Percentiles rank a stretch among this genome's conserved stretches.
These are phyloP conservation scores for Zygotorulaspora mrakii DNA, from an alignment of 1,139 yeast species.

Conservation along the genomic window DNA sequence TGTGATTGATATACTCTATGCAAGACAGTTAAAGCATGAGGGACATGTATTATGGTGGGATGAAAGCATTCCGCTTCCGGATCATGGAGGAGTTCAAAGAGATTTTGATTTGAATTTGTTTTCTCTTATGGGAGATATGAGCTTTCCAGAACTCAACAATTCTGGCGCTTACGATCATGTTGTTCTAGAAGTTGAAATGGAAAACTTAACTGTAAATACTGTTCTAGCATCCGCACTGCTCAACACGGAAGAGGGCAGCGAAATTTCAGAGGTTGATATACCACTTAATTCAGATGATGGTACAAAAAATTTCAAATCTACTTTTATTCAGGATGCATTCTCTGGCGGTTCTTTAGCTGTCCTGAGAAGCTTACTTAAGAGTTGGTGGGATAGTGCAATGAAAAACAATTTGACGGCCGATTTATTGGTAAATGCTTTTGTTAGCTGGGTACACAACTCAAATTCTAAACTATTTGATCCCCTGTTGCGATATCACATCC, in stretches of 20 bases:
- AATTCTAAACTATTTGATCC: constrained; percentile 74
- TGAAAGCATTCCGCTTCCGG: constrained; percentile 63
- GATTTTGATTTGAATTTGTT: constrained; percentile 43
- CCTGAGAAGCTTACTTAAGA: constrained; percentile 70
- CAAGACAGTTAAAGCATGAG: constrained; percentile 63
- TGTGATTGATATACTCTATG: constrained; percentile 81
- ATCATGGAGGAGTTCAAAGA: constrained; percentile 78
- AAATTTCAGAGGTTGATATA: constrained; percentile 52
- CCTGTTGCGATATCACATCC: constrained; percentile 78
- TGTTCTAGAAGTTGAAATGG: constrained; percentile 74
- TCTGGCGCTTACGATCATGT: constrained; percentile 79
- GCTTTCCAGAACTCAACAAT: constrained; percentile 69
- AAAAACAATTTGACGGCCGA: constrained; percentile 71
- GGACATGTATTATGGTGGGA: constrained; percentile 94
- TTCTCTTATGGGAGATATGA: constrained; percentile 53
- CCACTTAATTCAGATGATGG: constrained; percentile 38
- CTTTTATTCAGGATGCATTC: constrained; percentile 72
- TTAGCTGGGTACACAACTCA: constrained; percentile 81
- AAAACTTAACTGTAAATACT: constrained; percentile 80
- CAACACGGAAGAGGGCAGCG: constrained; percentile 88
- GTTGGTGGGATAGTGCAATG: constrained; percentile 94
- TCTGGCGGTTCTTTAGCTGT: constrained; percentile 71
- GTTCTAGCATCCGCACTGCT: constrained; percentile 78
- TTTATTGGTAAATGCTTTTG: constrained; percentile 74
- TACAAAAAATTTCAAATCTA: constrained; percentile 23